A percentile compares a stretch with the other conserved stretches of the same genome.
Conservation (phyloP, 805 yeast species). For the Zygosaccharomyces pseudorouxii region DNA sequence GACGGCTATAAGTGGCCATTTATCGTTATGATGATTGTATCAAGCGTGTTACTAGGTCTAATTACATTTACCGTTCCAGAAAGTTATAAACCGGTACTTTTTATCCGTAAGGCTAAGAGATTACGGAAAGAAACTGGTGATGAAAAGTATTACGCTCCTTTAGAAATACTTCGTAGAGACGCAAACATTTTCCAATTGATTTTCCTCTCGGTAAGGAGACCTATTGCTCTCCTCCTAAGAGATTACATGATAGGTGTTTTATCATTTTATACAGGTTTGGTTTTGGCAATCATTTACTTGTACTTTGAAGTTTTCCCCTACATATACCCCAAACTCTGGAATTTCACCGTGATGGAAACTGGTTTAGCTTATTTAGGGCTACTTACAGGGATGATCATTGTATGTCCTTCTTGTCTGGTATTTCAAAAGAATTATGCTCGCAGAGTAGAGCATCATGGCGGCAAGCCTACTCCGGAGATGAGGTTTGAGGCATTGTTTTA, state of each 20-base stretch:
- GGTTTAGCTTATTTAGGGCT: conserved; percentile 64
- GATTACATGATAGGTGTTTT: conserved; percentile 55
- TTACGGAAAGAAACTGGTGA: conserved; percentile 53
- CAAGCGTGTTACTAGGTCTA: conserved; percentile 49
- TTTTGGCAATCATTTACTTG: conserved; percentile 57
- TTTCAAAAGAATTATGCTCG: conserved; percentile 44
- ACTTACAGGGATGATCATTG: conserved; percentile 47
- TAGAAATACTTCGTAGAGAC: conserved; percentile 38
- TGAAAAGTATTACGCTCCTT: conserved; percentile 39
- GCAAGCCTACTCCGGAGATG: conserved; percentile 53
- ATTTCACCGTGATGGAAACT: conserved; percentile 48
- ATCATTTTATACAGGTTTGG: conserved; percentile 53
- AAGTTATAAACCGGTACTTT: conserved; percentile 54
- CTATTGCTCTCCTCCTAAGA: conserved; percentile 42
- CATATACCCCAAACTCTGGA: conserved; percentile 50
- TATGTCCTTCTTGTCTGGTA: conserved; percentile 41
- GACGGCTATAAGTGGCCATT: conserved; percentile 68
- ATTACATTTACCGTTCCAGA: conserved; percentile 52
- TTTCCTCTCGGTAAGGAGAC: conserved; percentile 46
- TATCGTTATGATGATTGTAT: conserved; percentile 55
- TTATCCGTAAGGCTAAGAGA: conserved; percentile 48
- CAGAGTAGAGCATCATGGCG: conserved; percentile 43
- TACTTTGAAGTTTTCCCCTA: conserved; percentile 64
- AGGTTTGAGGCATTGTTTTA: conserved; percentile 55
- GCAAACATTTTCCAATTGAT: conserved; percentile 43